Evolutionary conservation across 2,329 filamentous ascomycete species (phyloP), one percentile per base, ranked within the genome.

Genomic region (Paecilomyces dactylethromorphus): DNA sequence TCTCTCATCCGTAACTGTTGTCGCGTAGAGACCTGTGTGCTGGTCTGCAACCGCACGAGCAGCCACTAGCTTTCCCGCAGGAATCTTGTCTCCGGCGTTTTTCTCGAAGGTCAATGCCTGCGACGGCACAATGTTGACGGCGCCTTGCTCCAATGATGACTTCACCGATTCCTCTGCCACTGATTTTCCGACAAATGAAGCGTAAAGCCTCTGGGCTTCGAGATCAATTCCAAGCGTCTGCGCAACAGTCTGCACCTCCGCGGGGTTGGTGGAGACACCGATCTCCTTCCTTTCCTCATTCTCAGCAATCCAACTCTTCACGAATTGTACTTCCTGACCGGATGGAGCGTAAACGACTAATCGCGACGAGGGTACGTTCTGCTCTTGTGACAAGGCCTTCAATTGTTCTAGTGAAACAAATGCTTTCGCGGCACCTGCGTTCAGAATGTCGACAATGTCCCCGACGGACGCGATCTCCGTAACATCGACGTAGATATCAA

Each of bases 1-100:
- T 54, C 88, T 81, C 79, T 96, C 91, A 71, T 99, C 91, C 1
- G 90, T 92, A 7, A 99, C 94, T 3, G 96, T 84, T 0, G 94
- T 99, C 1, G 94, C 88, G 65, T 96, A 86, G 8, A 99, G 82
- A 8, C 89, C 88, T 70, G 97, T 95, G 3, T 85, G 76, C 63
- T 92, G 84, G 74, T 99, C 94, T 45, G 90, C 91, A 62, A 84
- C 87, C 76, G 92, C 92, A 63, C 87, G 86, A 2, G 85, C 82
- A 55, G 91, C 84, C 61, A 97, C 81, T 31, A 97, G 77, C 67
- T 85, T 86, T 12, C 86, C 82, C 5, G 90, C 83, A 39, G 87
- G 87, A 26, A 97, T 78, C 56, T 81, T 80, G 18, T 82, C 71
- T 51, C 81, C 78, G 11, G 82, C 72, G 55, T 88, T 82, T 51